Conservation (phyloP, 345 rosid genomes). For the Euphorbia tirucalli region DNA sequence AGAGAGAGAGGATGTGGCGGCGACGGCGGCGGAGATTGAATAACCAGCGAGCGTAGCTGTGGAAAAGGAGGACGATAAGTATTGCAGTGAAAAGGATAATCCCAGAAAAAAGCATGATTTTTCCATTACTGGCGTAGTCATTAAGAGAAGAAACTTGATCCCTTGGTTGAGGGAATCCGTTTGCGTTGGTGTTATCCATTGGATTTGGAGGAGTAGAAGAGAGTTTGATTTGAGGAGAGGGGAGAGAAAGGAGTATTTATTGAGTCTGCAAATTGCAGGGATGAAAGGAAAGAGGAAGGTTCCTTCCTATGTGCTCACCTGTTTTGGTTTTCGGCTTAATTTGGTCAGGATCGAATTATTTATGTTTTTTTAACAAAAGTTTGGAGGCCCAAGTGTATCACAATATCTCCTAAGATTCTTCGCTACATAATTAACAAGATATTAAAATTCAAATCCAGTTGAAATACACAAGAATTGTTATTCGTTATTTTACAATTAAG, state of each 20-base stretch:
- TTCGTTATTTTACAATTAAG: no score
- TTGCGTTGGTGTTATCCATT: background rate
- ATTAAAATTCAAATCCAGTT: no score
- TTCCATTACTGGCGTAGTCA: background rate
- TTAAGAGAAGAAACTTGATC: background rate
- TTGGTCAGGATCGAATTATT: no score
- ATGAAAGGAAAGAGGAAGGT: constrained; percentile 22
- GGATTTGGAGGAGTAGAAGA: background rate
- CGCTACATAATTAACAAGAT: no score
- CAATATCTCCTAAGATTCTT: no score
- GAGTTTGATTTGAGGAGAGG: no score
- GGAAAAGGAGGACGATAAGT: background rate
- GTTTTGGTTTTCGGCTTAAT: background rate
- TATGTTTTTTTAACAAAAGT: no score
- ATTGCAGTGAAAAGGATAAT: background rate
- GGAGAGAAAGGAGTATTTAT: background rate
- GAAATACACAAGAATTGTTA: no score
- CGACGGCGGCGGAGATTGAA: constrained; percentile 1
- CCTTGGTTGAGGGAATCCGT: background rate
- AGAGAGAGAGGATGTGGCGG: background rate
- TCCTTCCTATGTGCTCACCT: constrained; percentile 17
- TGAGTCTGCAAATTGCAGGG: background rate
- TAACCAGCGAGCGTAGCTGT: constrained; percentile 7
- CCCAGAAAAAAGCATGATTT: constrained; percentile 12
- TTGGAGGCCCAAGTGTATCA: no score